Conservation (phyloP, 2,329 filamentous ascomycete genomes). For the Zymoseptoria pseudotritici region DNA sequence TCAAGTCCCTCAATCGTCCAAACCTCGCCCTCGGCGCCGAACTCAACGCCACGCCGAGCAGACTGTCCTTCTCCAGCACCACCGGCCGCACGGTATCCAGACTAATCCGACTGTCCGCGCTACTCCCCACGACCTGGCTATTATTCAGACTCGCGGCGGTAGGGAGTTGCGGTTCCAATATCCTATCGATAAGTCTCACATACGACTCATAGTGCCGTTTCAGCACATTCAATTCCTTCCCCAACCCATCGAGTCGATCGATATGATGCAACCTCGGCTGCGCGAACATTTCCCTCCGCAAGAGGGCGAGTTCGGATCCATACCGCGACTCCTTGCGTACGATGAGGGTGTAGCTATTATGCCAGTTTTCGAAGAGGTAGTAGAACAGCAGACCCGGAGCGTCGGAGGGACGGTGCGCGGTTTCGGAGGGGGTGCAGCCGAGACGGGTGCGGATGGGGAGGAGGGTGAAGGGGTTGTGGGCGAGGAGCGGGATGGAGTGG, state of each 20-base stretch:
- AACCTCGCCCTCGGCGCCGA: conserved; percentile 51
- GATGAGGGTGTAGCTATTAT: conserved; percentile 51
- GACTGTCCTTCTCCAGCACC: conserved; percentile 26
- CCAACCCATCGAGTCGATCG: conserved; percentile 51
- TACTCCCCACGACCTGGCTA: conserved; percentile 31
- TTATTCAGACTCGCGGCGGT: conserved; percentile 39
- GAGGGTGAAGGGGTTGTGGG: conserved; percentile 33
- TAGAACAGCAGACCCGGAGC: conserved; percentile 57
- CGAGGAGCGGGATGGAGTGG: conserved; percentile 34
- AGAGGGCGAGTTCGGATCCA: conserved; percentile 36
- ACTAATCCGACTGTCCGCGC: conserved; percentile 14
- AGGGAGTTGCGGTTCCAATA: conserved; percentile 42
- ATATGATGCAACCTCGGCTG: conserved; percentile 40
- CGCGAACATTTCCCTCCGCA: conserved; percentile 49
- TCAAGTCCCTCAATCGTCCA: conserved; percentile 50
- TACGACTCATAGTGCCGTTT: conserved; percentile 56
- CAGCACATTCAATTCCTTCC: conserved; percentile 53
- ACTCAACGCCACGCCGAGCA: conserved; percentile 40
- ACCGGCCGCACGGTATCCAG: conserved; percentile 22
- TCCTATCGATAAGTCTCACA: conserved; percentile 52
- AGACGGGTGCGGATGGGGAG: conserved; percentile 40
- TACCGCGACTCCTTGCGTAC: conserved; percentile 42
- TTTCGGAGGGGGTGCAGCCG: conserved; percentile 39
- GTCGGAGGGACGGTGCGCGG: conserved; percentile 43
- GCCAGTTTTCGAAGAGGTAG: conserved; percentile 61